phyloP scores from a whole-genome alignment of 2,329 filamentous ascomycete species.

The Stachybotrys chlorohalonatus region DNA sequence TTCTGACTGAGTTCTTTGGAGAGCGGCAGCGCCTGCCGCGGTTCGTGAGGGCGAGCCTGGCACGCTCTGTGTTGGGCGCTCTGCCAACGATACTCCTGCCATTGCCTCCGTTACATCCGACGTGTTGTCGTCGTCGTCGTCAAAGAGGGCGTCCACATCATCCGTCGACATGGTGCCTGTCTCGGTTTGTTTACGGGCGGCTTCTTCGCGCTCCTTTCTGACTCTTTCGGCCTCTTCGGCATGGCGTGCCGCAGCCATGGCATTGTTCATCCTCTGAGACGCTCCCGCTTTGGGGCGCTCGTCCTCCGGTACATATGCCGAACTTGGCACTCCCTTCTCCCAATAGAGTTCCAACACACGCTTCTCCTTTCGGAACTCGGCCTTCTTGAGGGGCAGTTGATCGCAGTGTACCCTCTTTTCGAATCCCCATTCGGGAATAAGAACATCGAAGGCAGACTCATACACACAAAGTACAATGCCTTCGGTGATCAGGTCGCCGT shows the following conservation, averaged over 20 bases:
- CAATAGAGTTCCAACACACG: conserved; percentile 93
- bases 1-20: conserved; percentile 87
- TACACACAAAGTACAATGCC: conserved; percentile 96
- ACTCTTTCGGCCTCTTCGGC: conserved; percentile 74
- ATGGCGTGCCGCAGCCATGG: conserved; percentile 66
- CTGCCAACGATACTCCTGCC: conserved; percentile 79
- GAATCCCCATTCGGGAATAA: conserved; percentile 97
- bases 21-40: conserved; percentile 54
- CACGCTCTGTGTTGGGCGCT: conserved; percentile 90
- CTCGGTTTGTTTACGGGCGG: conserved; percentile 85
- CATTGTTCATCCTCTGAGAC: conserved; percentile 65
- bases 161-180: conserved; percentile 90
- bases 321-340: conserved; percentile 98
- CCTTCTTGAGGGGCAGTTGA: conserved; percentile 94
- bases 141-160: conserved; percentile 91
- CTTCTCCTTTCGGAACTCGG: conserved; percentile 97
- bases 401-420: conserved; percentile 99
- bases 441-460: conserved; percentile 94
- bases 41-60: conserved; percentile 82
- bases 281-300: conserved; percentile 80
- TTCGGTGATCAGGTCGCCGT: conserved; percentile 88
- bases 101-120: conserved; percentile 87
- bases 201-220: conserved; percentile 82
- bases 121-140: conserved; percentile 81
- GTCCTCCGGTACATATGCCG: conserved; percentile 91